Evolutionary conservation across 441 rosid genomes (phyloP).

Genomic region (Gossypium gossypioides): DNA sequence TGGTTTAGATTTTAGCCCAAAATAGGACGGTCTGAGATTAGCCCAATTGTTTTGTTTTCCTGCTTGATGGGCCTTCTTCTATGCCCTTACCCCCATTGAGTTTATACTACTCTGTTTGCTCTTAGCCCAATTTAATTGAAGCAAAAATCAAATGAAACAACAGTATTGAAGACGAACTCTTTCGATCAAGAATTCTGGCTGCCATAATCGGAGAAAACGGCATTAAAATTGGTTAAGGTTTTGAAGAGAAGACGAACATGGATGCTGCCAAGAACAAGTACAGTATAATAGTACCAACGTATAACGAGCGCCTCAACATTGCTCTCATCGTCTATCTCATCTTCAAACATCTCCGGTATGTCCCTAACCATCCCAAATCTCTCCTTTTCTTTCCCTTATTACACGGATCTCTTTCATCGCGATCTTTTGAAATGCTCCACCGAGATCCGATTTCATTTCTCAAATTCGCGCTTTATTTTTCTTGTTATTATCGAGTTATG

Average conservation of each 20-base stretch:
- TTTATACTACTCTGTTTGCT: neutral
- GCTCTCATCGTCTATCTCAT: constrained; percentile 76
- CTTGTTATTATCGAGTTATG: neutral
- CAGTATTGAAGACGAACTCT: neutral
- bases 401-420: neutral
- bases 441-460: neutral
- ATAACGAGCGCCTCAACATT: constrained; percentile 90
- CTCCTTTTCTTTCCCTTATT: neutral
- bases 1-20: neutral
- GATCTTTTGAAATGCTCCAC: neutral
- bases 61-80: neutral
- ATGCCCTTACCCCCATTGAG: neutral
- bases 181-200: neutral
- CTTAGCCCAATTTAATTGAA: neutral
- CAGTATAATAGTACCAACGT: constrained; percentile 81
- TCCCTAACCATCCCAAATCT: neutral
- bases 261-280: constrained; percentile 44
- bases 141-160: neutral
- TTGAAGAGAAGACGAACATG: constrained; percentile 17
- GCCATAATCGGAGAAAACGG: neutral
- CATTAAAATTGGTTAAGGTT: neutral
- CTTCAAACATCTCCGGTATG: constrained; percentile 82
- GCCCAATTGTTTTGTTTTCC: neutral
- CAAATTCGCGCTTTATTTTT: neutral
- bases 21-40: neutral